These are phyloP conservation scores for Avicennia marina DNA, from an alignment of 257 asterid species.

Conservation along the genomic window DNA sequence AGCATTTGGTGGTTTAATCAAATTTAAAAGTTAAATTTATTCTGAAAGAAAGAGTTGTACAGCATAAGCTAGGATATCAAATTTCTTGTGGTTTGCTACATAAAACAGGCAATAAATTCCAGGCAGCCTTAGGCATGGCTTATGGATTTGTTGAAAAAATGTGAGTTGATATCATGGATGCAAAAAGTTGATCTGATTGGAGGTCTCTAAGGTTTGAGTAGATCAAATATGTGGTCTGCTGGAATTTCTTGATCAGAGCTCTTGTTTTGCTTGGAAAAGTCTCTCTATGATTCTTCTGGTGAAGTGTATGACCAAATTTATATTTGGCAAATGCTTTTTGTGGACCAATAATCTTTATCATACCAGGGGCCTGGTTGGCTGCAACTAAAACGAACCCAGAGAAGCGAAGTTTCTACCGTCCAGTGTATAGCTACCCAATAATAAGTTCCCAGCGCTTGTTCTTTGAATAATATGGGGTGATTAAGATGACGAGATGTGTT, in stretches of 20 bases:
- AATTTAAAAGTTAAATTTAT: not conserved
- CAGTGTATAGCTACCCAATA: no score
- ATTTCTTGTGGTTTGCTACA: slow-evolving; percentile 1
- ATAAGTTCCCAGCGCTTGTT: no score
- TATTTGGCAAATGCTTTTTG: not conserved
- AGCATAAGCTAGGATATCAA: not conserved
- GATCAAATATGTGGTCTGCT: slow-evolving; percentile 3
- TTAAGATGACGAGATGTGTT: no score
- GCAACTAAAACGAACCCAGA: no score
- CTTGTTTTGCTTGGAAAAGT: slow-evolving; percentile 2
- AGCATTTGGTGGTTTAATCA: not conserved
- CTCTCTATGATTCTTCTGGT: no score
- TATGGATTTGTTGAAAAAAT: no score
- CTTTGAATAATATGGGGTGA: no score
- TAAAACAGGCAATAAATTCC: no score
- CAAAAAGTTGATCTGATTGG: not conserved
- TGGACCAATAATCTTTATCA: not conserved
- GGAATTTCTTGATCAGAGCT: slow-evolving; percentile 9
- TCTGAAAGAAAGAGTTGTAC: not conserved
- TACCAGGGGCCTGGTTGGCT: not conserved
- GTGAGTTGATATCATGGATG: no score
- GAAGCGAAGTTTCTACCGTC: no score
- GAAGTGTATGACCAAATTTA: not conserved
- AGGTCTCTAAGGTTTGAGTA: not conserved
- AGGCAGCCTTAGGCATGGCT: no score